Evolutionary conservation across 148 eudicot species (phyloP).

Genomic region (Persicaria maculosa): DNA sequence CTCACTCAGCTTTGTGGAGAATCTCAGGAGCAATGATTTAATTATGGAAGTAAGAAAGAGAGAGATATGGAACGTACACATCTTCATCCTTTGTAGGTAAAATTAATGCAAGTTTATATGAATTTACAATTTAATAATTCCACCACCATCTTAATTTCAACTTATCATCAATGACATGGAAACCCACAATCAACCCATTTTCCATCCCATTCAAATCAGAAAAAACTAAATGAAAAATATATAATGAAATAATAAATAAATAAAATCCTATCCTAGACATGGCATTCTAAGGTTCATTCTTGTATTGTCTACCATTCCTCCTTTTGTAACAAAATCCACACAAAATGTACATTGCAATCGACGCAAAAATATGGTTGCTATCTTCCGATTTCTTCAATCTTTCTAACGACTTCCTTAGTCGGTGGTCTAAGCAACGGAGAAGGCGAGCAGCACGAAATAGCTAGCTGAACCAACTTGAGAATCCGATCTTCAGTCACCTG

Average conservation of each 20-base stretch:
- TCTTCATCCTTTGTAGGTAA: too few species aligned
- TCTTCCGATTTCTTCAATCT: slow-evolving; percentile 64
- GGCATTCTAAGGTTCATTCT: background rate
- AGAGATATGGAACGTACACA: too few species aligned
- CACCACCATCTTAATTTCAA: too few species aligned
- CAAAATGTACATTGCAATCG: background rate
- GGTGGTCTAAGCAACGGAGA: slow-evolving; percentile 72
- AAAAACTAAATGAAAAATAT: too few species aligned
- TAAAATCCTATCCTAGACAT: background rate
- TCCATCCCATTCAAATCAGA: too few species aligned
- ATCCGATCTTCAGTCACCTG: slow-evolving; percentile 44
- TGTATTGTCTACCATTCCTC: background rate
- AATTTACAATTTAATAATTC: too few species aligned
- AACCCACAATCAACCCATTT: too few species aligned
- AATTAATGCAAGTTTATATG: too few species aligned
- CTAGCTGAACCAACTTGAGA: slow-evolving; percentile 60
- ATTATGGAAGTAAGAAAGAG: too few species aligned
- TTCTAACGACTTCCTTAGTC: slow-evolving; percentile 53
- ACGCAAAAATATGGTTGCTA: background rate
- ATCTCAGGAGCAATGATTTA: too few species aligned
- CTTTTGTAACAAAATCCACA: background rate
- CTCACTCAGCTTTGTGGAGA: too few species aligned
- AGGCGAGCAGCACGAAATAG: slow-evolving; percentile 86
- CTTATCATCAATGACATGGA: too few species aligned
- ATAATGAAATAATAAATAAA: background rate